These are phyloP conservation scores for Wickerhamomyces mucosus DNA, from an alignment of 805 yeast genomes.

Conservation along the genomic window DNA sequence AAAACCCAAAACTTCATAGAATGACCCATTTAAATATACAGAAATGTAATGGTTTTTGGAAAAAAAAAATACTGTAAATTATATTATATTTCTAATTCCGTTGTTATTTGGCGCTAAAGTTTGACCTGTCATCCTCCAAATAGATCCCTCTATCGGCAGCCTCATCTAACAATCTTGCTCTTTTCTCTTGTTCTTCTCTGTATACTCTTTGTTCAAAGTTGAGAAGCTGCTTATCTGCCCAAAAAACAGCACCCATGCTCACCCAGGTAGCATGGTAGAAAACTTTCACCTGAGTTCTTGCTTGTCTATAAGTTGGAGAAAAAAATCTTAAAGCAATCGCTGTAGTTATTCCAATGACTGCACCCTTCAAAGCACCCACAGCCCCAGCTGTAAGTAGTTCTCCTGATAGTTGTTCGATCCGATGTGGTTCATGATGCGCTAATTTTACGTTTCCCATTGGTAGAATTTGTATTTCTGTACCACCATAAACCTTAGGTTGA, in stretches of 20 bases:
- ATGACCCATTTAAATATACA: no score
- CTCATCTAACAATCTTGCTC: constrained; percentile 28
- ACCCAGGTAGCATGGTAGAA: constrained; percentile 34
- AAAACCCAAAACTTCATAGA: no score
- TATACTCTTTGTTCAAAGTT: constrained; percentile 26
- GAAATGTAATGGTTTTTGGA: no score
- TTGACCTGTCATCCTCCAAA: constrained; percentile 24
- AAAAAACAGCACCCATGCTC: constrained; percentile 30
- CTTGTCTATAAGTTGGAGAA: constrained; percentile 26
- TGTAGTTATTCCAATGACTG: constrained; percentile 25
- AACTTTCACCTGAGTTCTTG: constrained; percentile 30
- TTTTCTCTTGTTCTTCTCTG: constrained; percentile 24
- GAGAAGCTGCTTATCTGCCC: constrained; percentile 31
- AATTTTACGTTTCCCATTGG: constrained; percentile 22
- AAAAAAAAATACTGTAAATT: no score
- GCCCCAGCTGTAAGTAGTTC: constrained; percentile 29
- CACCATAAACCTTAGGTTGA: no score
- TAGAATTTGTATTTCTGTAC: no score
- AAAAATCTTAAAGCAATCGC: constrained; percentile 25
- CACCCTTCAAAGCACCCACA: constrained; percentile 34
- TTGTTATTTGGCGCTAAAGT: no score
- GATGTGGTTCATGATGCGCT: constrained; percentile 28
- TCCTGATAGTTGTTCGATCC: constrained; percentile 25
- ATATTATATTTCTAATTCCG: no score
- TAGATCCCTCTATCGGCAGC: constrained; percentile 37